phyloP scores from a whole-genome alignment of 306 rosid species.

The Malus sylvestris region DNA sequence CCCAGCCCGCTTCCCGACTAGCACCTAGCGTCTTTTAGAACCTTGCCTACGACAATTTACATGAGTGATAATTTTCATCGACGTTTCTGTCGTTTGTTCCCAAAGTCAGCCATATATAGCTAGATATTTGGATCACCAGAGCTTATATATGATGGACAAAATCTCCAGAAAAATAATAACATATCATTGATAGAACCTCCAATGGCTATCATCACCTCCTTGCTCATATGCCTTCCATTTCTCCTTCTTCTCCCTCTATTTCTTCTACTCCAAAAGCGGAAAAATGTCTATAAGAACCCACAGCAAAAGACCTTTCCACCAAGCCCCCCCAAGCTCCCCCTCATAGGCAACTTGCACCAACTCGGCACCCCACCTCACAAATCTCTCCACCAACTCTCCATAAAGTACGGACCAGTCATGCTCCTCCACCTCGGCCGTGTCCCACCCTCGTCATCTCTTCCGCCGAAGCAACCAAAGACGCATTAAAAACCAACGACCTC shows the following conservation, averaged over 20 bases:
- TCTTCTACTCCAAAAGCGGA: not conserved
- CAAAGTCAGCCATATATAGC: not conserved
- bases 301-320: conserved; percentile 8
- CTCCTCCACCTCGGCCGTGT: conserved; percentile 11
- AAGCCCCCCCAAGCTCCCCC: conserved; percentile 34
- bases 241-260: not conserved
- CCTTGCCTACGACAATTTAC: too few species aligned
- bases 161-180: not conserved
- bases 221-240: not conserved
- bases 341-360: conserved; percentile 35
- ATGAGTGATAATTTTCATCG: too few species aligned
- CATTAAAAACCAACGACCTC: conserved; percentile 24
- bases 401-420: conserved; percentile 26
- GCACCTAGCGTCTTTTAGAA: too few species aligned
- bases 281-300: not conserved
- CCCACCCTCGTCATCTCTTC: conserved; percentile 19
- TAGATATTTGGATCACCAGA: not conserved
- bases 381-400: conserved; percentile 19
- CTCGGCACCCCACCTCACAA: conserved; percentile 22
- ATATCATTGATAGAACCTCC: not conserved
- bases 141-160: not conserved
- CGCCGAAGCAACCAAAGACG: conserved; percentile 21
- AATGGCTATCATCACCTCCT: not conserved
- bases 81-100: too few species aligned
- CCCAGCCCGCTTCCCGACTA: too few species aligned